These are phyloP conservation scores for Lachancea meyersii DNA, from an alignment of 805 yeast species.

Conservation along the genomic window DNA sequence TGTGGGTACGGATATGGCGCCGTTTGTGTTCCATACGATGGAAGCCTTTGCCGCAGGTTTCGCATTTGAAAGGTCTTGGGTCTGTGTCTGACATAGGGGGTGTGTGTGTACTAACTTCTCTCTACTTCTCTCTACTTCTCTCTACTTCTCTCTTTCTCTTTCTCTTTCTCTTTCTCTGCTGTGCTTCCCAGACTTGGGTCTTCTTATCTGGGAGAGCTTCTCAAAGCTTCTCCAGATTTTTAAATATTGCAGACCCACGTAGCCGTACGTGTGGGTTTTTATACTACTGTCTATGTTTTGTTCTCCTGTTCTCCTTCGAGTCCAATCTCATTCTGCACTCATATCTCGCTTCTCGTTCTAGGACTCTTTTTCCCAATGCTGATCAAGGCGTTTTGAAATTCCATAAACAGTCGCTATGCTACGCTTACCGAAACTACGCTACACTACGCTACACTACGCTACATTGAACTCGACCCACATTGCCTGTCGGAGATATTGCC, in stretches of 20 bases:
- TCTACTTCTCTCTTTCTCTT: neutral
- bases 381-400: too few relatives aligned
- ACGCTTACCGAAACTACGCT: too few relatives aligned
- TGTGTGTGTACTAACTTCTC: neutral
- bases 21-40: conserved; percentile 74
- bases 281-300: too few relatives aligned
- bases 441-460: too few relatives aligned
- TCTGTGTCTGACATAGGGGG: neutral
- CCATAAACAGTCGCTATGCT: too few relatives aligned
- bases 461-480: too few relatives aligned
- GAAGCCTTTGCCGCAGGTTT: conserved; percentile 67
- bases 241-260: neutral
- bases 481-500: too few relatives aligned
- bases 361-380: too few relatives aligned
- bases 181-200: neutral
- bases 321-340: too few relatives aligned
- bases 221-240: neutral
- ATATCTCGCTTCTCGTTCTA: too few relatives aligned
- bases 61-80: conserved; percentile 61
- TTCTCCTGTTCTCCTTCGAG: too few relatives aligned
- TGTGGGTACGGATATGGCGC: conserved; percentile 71
- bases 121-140: neutral
- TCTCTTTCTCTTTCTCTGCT: neutral
- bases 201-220: too few relatives aligned
- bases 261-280: neutral